A percentile compares a stretch with the other conserved stretches of the same genome.
These are phyloP conservation scores for Austroboletus niveus DNA, from an alignment of 1,284 basidiomycete genomes.

Conservation along the genomic window DNA sequence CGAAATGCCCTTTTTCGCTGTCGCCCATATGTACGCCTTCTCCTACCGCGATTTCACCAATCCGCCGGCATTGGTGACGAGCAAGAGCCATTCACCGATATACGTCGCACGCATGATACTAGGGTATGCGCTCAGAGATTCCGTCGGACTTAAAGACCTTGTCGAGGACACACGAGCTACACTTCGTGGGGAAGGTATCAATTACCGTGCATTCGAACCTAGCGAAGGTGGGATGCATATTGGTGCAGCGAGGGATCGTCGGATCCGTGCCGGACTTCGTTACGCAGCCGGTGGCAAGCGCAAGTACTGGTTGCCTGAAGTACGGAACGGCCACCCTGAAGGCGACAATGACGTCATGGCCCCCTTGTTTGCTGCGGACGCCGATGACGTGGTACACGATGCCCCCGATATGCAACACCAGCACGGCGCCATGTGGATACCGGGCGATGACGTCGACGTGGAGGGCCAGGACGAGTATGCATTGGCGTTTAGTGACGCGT, in stretches of 20 bases:
- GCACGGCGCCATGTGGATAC: conserved; percentile 7
- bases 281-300: conserved; percentile 86
- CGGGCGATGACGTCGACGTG: conserved; percentile 25
- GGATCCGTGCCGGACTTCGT: conserved; percentile 87
- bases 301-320: conserved; percentile 88
- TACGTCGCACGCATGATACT: conserved; percentile 88
- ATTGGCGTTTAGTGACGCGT: conserved; percentile 38
- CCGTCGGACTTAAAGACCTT: conserved; percentile 85
- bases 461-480: conserved; percentile 47
- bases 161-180: conserved; percentile 85
- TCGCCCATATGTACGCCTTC: conserved; percentile 91
- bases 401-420: conserved; percentile 51
- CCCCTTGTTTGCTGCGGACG: conserved; percentile 70
- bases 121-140: conserved; percentile 84
- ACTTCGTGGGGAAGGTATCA: conserved; percentile 85
- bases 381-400: conserved; percentile 63
- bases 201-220: conserved; percentile 94
- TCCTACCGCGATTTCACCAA: conserved; percentile 83
- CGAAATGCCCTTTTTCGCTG: conserved; percentile 97
- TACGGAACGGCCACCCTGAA: conserved; percentile 24
- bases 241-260: conserved; percentile 75
- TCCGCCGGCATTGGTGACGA: conserved; percentile 38
- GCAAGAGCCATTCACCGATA: conserved; percentile 7
- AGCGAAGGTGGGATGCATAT: conserved; percentile 91
- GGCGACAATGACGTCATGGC: conserved; percentile 63